Evolutionary conservation across 805 yeast genomes (phyloP).

Genomic region (Metschnikowia bowlesiae): DNA sequence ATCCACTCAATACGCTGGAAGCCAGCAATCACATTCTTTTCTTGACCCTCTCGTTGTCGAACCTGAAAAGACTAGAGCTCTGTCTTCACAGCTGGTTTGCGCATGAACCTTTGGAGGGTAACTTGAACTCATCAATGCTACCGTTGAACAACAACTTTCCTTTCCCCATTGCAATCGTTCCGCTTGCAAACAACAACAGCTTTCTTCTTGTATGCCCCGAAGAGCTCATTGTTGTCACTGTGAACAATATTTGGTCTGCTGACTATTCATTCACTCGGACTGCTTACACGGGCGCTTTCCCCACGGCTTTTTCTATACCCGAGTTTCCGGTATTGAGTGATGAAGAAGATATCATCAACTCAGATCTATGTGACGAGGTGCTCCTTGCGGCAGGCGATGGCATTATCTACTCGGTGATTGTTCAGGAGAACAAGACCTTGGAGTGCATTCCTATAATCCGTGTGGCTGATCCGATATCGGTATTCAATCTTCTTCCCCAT

Average conservation of each 20-base stretch:
- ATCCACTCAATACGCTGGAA: slow-evolving; percentile 24
- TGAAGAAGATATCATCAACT: background rate
- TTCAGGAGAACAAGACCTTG: slow-evolving; percentile 17
- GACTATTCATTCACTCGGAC: slow-evolving; percentile 31
- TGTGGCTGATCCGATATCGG: slow-evolving; percentile 33
- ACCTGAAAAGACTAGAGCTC: slow-evolving; percentile 31
- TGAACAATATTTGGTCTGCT: slow-evolving; percentile 47
- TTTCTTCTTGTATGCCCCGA: slow-evolving; percentile 37
- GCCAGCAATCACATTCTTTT: slow-evolving; percentile 30
- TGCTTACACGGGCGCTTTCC: slow-evolving; percentile 30
- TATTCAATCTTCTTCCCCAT: slow-evolving; percentile 16
- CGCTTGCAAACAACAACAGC: slow-evolving; percentile 32
- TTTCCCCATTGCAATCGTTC: slow-evolving; percentile 41
- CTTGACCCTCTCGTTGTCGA: slow-evolving; percentile 34
- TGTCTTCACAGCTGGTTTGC: slow-evolving; percentile 40
- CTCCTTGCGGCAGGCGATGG: slow-evolving; percentile 35
- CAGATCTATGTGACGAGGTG: slow-evolving; percentile 21
- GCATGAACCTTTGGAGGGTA: slow-evolving; percentile 27
- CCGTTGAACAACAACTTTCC: slow-evolving; percentile 38
- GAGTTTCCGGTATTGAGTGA: slow-evolving; percentile 13
- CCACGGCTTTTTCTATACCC: slow-evolving; percentile 36
- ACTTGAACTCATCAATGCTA: slow-evolving; percentile 33
- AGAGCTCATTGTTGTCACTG: slow-evolving; percentile 31
- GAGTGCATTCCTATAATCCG: slow-evolving; percentile 27
- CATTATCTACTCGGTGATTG: slow-evolving; percentile 25